A percentile compares a stretch with the other conserved stretches of the same genome.
phyloP scores from a whole-genome alignment of 2,329 filamentous ascomycete species.

The Coniochaeta pulveracea region DNA sequence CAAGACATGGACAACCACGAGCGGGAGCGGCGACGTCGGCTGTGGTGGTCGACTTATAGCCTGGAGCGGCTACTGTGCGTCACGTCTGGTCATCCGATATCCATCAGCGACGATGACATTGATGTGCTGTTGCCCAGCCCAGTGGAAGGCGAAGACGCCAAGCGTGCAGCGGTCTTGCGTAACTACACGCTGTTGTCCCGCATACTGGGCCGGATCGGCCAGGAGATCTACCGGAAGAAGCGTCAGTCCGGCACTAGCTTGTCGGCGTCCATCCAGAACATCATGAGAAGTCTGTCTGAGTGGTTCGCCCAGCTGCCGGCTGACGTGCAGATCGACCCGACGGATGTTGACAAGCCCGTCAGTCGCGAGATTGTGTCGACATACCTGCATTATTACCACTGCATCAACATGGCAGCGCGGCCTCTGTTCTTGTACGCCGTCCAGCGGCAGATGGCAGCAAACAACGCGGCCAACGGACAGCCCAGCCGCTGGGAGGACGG shows the following conservation, averaged over 20 bases:
- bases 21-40: constrained; percentile 30
- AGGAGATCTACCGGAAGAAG: constrained; percentile 28
- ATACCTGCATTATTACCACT: constrained; percentile 38
- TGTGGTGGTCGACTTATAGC: constrained; percentile 41
- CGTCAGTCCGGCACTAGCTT: constrained; percentile 31
- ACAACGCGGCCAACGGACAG: constrained; percentile 15
- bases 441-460: constrained; percentile 26
- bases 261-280: constrained; percentile 32
- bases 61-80: constrained; percentile 35
- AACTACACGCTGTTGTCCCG: constrained; percentile 35
- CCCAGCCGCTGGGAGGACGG: constrained; percentile 27
- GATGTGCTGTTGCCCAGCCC: constrained; percentile 20
- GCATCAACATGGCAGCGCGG: constrained; percentile 38
- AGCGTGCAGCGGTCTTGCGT: constrained; percentile 27
- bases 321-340: constrained; percentile 30
- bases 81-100: constrained; percentile 37
- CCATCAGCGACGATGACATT: constrained; percentile 38
- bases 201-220: constrained; percentile 30
- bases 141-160: constrained; percentile 18
- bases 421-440: constrained; percentile 36
- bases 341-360: constrained; percentile 21
- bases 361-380: constrained; percentile 35
- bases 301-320: constrained; percentile 32
- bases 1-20: constrained; percentile 22
- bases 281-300: constrained; percentile 31